Base-by-base conservation (phyloP, 2,329 filamentous ascomycete genomes). In the Paramyrothecium sp. region DNA sequence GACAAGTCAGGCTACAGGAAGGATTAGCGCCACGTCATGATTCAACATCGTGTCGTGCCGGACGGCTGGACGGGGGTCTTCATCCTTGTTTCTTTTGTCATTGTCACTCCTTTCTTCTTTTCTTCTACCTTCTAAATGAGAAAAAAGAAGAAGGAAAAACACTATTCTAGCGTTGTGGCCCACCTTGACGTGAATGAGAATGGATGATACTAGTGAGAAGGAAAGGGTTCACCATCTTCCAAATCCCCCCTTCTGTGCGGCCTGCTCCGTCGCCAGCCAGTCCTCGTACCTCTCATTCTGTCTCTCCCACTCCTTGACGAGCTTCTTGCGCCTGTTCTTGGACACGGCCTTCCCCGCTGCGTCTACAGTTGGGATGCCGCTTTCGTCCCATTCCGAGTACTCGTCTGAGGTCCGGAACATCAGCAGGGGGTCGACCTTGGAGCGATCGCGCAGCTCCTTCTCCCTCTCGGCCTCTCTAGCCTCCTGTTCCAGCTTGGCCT, bases 381-480 rank as follows among this genome's bases (percentile, higher is more conserved):
- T 86, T 1, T 79, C 84, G 69, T 93, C 90, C 89, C 89, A 94
- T 34, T 81, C 89, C 62, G 78, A 83, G 66, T 84, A 94, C 63
- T 68, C 67, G 16, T 76, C 75, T 53, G 79, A 76, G 16, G 60
- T 67, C 63, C 73, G 78, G 63, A 81, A 83, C 76, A 83, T 75
- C 4, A 81, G 75, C 41, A 68, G 60, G 3, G 78, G 78, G 20
- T 70, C 61, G 5, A 79, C 57, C 63, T 79, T 81, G 13, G 78
- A 78, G 67, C 78, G 80, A 57, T 74, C 77, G 65, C 73, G 75
- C 63, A 76, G 78, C 65, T 79, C 78, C 46, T 67, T 66, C 44
- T 79, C 78, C 4, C 68, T 65, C 57, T 73, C 72, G 4, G 70
- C 74, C 38, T 70, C 69, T 58, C 66, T 73, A 53, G 75, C 75